These are phyloP conservation scores for Trametes hirsuta DNA, from an alignment of 1,284 basidiomycete species.

Conservation along the genomic window DNA sequence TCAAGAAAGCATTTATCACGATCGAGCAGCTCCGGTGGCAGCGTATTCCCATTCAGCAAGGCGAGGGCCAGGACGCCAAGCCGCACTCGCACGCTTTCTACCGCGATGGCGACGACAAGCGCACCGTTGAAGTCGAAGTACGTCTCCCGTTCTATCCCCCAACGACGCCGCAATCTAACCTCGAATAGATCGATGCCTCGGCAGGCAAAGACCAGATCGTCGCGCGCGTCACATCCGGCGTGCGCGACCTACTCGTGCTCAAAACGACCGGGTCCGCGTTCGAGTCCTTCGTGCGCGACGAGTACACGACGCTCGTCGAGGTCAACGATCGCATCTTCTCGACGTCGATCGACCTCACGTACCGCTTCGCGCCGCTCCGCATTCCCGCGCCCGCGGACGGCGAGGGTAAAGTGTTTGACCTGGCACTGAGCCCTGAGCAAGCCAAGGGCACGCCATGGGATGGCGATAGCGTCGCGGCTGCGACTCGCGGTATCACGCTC, in stretches of 20 bases:
- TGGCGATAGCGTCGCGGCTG: conserved; percentile 54
- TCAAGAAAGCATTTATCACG: conserved; percentile 75
- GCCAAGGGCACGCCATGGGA: conserved; percentile 62
- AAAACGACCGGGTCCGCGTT: conserved; percentile 92
- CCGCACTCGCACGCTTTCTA: conserved; percentile 84
- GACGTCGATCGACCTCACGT: conserved; percentile 78
- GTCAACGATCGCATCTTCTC: conserved; percentile 90
- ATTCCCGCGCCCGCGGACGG: conserved; percentile 44
- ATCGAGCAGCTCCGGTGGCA: conserved; percentile 88
- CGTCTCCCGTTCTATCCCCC: conserved; percentile 17
- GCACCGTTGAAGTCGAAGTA: conserved; percentile 68
- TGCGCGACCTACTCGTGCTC: conserved; percentile 84
- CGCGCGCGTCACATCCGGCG: conserved; percentile 68
- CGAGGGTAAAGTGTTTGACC: conserved; percentile 53
- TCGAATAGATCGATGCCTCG: conserved; percentile 59
- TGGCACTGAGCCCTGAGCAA: conserved; percentile 40
- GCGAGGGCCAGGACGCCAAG: conserved; percentile 40
- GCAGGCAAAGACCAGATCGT: conserved; percentile 59
- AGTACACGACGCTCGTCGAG: conserved; percentile 84
- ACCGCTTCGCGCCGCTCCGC: conserved; percentile 59
- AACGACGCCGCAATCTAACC: not conserved
- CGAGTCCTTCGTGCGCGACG: conserved; percentile 81
- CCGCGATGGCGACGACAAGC: conserved; percentile 91
- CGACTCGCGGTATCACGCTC: conserved; percentile 71
- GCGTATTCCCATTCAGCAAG: conserved; percentile 58